phyloP scores from a whole-genome alignment of 176 grass and related monocot genomes.

The Ensete ventricosum region DNA sequence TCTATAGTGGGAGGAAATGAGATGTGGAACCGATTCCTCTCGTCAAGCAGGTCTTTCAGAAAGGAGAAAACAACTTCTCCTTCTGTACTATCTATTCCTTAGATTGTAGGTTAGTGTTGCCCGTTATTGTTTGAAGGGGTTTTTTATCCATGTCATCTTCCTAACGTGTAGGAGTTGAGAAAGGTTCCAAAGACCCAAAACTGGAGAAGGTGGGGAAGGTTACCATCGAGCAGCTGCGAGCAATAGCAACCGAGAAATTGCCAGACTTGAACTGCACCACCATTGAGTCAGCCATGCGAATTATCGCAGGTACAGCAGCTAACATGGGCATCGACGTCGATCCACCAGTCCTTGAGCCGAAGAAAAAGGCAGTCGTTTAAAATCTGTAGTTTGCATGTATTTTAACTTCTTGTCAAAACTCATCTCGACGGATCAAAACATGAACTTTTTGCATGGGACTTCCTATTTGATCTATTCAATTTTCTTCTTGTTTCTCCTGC shows the following conservation, averaged over 20 bases:
- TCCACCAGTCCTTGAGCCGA: slow-evolving; percentile 62
- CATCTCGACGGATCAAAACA: background rate
- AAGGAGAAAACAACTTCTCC: too few species aligned
- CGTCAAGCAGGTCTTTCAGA: background rate
- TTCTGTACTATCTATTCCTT: too few species aligned
- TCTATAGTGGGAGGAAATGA: too few species aligned
- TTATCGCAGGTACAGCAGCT: slow-evolving; percentile 79
- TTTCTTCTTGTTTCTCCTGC: too few species aligned
- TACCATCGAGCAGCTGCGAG: slow-evolving; percentile 58
- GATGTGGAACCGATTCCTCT: too few species aligned
- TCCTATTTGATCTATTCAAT: background rate
- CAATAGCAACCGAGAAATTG: slow-evolving; percentile 77
- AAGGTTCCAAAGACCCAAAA: slow-evolving; percentile 69
- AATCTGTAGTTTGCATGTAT: background rate
- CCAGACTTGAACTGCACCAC: slow-evolving; percentile 86
- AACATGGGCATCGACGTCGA: slow-evolving; percentile 93
- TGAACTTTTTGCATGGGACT: background rate
- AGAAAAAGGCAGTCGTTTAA: slow-evolving; percentile 57
- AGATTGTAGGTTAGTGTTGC: too few species aligned
- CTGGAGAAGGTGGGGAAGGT: slow-evolving; percentile 73
- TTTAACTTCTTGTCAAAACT: too few species aligned
- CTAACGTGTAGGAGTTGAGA: slow-evolving; percentile 47
- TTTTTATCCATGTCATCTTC: slow-evolving; percentile 13
- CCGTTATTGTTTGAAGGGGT: too few species aligned
- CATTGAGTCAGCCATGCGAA: slow-evolving; percentile 86